phyloP scores from a whole-genome alignment of 2,329 filamentous ascomycete genomes.

The Ceratocystis huliohia region DNA sequence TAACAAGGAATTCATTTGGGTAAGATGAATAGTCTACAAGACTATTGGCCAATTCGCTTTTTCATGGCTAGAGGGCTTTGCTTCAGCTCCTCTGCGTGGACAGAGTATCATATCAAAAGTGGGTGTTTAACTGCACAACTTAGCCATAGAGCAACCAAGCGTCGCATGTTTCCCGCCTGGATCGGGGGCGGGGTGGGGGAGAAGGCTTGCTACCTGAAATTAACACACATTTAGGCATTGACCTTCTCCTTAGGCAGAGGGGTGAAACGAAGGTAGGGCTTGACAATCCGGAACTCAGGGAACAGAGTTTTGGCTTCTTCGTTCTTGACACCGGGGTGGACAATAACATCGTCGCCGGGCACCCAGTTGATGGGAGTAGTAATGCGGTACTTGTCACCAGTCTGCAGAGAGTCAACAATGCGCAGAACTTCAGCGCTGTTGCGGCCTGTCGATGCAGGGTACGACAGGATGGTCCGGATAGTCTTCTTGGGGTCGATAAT shows the following conservation, averaged over 20 bases:
- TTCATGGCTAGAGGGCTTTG: background rate
- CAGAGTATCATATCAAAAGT: background rate
- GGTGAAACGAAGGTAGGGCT: conserved; percentile 65
- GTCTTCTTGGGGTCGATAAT: conserved; percentile 89
- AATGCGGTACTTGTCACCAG: conserved; percentile 75
- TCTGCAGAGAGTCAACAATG: conserved; percentile 67
- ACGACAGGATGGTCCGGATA: conserved; percentile 83
- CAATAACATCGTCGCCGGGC: conserved; percentile 80
- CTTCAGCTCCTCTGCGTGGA: background rate
- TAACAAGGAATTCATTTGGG: background rate
- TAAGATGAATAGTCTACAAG: background rate
- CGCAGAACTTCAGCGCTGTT: conserved; percentile 70
- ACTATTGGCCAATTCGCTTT: conserved; percentile 2
- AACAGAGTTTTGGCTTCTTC: conserved; percentile 82
- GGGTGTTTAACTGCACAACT: background rate
- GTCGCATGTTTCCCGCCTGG: background rate
- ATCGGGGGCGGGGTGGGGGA: no score
- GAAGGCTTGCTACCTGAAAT: background rate
- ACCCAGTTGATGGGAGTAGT: conserved; percentile 87
- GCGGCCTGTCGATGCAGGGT: conserved; percentile 80
- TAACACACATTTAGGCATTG: conserved; percentile 25
- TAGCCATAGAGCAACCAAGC: background rate
- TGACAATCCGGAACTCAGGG: conserved; percentile 57
- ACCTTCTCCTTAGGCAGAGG: conserved; percentile 45
- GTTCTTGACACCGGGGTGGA: conserved; percentile 69